These are phyloP conservation scores for Colletotrichum lindemuthianum DNA, from an alignment of 2,329 filamentous ascomycete genomes.

Conservation along the genomic window DNA sequence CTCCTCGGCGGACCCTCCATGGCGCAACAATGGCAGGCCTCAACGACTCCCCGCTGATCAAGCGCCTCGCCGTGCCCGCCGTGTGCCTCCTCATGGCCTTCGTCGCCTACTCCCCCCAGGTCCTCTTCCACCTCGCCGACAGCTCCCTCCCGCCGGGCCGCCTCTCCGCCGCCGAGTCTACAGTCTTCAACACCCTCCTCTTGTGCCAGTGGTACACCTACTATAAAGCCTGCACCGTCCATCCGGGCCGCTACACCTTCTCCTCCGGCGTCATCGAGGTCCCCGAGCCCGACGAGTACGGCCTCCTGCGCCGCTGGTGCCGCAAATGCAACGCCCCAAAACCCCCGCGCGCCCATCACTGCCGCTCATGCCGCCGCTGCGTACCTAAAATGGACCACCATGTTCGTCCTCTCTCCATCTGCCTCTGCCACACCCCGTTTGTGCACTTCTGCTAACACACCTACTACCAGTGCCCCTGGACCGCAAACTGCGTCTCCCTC, in stretches of 20 bases:
- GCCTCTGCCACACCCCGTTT: not conserved
- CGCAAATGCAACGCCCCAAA: conserved; percentile 79
- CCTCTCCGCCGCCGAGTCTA: conserved; percentile 64
- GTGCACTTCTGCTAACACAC: not conserved
- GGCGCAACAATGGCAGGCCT: conserved; percentile 53
- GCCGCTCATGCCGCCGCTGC: conserved; percentile 78
- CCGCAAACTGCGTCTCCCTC: conserved; percentile 82
- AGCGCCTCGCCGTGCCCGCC: conserved; percentile 72
- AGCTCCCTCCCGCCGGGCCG: conserved; percentile 67
- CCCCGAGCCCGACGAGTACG: conserved; percentile 41
- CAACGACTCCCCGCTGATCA: conserved; percentile 52
- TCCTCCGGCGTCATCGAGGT: conserved; percentile 47
- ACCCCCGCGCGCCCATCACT: conserved; percentile 83
- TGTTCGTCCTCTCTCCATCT: not conserved
- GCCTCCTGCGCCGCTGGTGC: conserved; percentile 68
- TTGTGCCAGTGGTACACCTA: conserved; percentile 76
- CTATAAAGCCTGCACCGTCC: conserved; percentile 66
- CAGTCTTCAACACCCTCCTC: conserved; percentile 74
- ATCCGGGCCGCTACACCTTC: conserved; percentile 66
- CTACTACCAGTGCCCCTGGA: conserved; percentile 85
- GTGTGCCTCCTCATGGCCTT: conserved; percentile 75
- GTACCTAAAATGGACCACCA: conserved; percentile 64
- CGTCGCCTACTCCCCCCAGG: conserved; percentile 78
- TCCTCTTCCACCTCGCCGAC: conserved; percentile 70
- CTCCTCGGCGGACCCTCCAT: conserved; percentile 10